Evolutionary conservation across 768 basidiomycete species (phyloP).

Genomic region (Royoungia palumana): DNA sequence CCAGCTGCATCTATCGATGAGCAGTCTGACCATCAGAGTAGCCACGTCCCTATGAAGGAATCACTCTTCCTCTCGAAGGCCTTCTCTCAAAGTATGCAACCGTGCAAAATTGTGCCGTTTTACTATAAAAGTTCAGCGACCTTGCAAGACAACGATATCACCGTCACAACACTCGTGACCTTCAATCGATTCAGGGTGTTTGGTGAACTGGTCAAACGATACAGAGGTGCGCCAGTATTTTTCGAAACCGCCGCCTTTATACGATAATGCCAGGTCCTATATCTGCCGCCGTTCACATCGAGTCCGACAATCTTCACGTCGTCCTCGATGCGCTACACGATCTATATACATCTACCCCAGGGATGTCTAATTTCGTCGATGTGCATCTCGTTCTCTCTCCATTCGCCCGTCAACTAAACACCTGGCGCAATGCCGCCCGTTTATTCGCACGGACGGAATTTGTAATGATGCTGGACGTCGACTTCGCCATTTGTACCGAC

Average conservation of each 20-base stretch:
- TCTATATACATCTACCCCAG: conserved; percentile 63
- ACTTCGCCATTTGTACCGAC: conserved; percentile 82
- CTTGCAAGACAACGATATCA: conserved; percentile 66
- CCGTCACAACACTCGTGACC: conserved; percentile 83
- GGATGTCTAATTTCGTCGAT: conserved; percentile 70
- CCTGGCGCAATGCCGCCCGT: conserved; percentile 85
- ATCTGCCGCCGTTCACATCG: conserved; percentile 78
- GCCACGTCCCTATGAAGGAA: conserved; percentile 38
- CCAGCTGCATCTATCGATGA: conserved; percentile 1
- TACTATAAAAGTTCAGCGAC: conserved; percentile 65
- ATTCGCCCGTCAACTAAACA: conserved; percentile 83
- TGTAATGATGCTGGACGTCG: conserved; percentile 90
- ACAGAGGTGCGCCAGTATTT: conserved; percentile 52
- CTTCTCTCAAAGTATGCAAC: conserved; percentile 65
- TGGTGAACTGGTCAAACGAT: conserved; percentile 66
- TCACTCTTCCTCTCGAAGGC: conserved; percentile 63
- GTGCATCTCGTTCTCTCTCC: conserved; percentile 83
- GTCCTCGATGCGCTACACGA: conserved; percentile 62
- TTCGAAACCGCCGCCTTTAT: not conserved
- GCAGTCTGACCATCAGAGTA: not conserved
- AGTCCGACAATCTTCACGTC: conserved; percentile 36
- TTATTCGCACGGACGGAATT: conserved; percentile 80
- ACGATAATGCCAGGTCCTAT: conserved; percentile 59
- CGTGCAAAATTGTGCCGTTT: conserved; percentile 75
- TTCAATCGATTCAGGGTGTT: conserved; percentile 74